These are phyloP conservation scores for Cystobasidium sp. DNA, from an alignment of 1,284 basidiomycete genomes.

Conservation along the genomic window DNA sequence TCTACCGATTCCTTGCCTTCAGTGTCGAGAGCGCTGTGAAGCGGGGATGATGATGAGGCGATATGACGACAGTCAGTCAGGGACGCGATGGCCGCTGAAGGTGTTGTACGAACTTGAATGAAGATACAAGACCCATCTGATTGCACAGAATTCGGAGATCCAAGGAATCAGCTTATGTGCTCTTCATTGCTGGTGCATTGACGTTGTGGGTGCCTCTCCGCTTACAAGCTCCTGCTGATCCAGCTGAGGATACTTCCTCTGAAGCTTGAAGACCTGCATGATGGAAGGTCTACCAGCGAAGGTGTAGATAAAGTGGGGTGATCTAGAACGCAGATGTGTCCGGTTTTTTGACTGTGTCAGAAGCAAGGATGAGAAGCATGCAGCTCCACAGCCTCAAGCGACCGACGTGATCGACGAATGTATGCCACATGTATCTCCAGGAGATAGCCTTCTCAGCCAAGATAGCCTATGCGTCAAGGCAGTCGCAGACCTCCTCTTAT, in stretches of 20 bases:
- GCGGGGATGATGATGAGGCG: background rate
- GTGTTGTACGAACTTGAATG: slow-evolving; percentile 29
- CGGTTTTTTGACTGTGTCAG: background rate
- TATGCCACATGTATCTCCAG: no score
- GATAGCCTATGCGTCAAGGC: no score
- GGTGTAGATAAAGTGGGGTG: background rate
- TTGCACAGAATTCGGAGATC: background rate
- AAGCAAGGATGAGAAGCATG: no score
- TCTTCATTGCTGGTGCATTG: background rate
- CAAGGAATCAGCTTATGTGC: background rate
- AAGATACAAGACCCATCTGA: slow-evolving; percentile 37
- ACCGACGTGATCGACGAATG: no score
- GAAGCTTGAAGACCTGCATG: slow-evolving; percentile 43
- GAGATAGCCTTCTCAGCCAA: no score
- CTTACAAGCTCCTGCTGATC: slow-evolving; percentile 43
- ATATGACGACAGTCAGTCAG: background rate
- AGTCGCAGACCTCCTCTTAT: no score
- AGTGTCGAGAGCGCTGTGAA: slow-evolving; percentile 26
- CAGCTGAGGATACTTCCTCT: slow-evolving; percentile 38
- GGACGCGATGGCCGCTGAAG: background rate
- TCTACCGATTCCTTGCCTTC: slow-evolving; percentile 35
- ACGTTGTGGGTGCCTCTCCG: background rate
- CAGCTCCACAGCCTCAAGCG: no score
- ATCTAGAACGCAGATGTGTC: no score
- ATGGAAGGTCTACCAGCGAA: background rate